phyloP scores from a whole-genome alignment of 2,329 filamentous ascomycete genomes.

The Diaporthe longicolla region DNA sequence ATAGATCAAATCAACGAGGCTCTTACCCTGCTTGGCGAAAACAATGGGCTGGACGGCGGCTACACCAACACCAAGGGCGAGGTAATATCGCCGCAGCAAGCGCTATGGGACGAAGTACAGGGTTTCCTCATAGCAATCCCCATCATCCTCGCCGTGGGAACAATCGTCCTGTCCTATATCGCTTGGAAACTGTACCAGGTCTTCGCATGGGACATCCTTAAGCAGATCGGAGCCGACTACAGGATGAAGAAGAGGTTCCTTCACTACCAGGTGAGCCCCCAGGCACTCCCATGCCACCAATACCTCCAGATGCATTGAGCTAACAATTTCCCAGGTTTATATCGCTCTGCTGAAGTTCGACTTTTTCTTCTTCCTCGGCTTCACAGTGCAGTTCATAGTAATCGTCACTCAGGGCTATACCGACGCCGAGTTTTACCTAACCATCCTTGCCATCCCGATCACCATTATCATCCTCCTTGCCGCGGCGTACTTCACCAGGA shows the following conservation, averaged over 20 bases:
- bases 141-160: conserved; percentile 82
- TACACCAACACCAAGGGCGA: conserved; percentile 45
- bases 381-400: conserved; percentile 97
- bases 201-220: conserved; percentile 99
- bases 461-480: conserved; percentile 90
- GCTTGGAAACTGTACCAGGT: conserved; percentile 98
- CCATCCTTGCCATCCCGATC: conserved; percentile 89
- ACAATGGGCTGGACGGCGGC: conserved; percentile 57
- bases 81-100: conserved; percentile 43
- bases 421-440: conserved; percentile 85
- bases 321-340: conserved; percentile 79
- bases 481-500: conserved; percentile 87
- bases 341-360: conserved; percentile 98
- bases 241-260: conserved; percentile 97
- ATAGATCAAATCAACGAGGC: conserved; percentile 90
- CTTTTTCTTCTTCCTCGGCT: conserved; percentile 99
- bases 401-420: conserved; percentile 78
- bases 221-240: conserved; percentile 97
- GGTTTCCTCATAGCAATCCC: conserved; percentile 90
- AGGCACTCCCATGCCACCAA: too few species aligned
- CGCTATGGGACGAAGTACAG: conserved; percentile 78
- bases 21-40: conserved; percentile 65
- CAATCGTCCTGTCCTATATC: conserved; percentile 79
- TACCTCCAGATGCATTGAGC: conserved; percentile 23
- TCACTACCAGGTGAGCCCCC: conserved; percentile 84